Evolutionary conservation across 2,329 filamentous ascomycete species (phyloP).

Genomic region (Penicillium sp.): DNA sequence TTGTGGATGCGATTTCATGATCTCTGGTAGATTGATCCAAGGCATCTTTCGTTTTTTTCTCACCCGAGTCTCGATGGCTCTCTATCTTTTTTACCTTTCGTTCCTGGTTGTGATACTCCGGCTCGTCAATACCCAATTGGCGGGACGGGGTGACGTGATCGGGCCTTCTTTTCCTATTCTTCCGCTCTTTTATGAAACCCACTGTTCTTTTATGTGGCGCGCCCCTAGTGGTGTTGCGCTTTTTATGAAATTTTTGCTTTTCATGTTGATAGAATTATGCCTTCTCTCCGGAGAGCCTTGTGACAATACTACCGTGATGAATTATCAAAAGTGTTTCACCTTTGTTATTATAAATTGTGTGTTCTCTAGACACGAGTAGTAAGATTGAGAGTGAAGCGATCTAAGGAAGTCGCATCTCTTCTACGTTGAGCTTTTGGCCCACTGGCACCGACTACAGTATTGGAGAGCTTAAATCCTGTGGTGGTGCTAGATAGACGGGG

Average conservation of each 20-base stretch:
- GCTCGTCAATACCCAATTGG: not conserved
- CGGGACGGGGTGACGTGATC: not conserved
- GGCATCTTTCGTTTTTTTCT: not conserved
- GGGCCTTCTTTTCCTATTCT: conserved; percentile 16
- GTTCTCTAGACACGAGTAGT: not conserved
- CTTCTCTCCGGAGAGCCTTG: conserved; percentile 19
- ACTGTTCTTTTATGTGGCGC: conserved; percentile 7
- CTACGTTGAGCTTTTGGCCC: too few species aligned
- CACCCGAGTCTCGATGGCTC: conserved; percentile 22
- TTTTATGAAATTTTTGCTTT: conserved; percentile 6
- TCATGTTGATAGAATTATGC: conserved; percentile 23
- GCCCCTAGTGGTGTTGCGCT: conserved; percentile 24
- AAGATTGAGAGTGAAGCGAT: too few species aligned
- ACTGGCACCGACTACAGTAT: too few species aligned
- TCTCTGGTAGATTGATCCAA: conserved; percentile 29
- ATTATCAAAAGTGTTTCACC: not conserved
- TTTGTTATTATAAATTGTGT: not conserved
- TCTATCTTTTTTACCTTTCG: conserved; percentile 19
- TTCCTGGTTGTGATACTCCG: conserved; percentile 10
- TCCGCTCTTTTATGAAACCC: conserved; percentile 18
- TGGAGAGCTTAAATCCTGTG: too few species aligned
- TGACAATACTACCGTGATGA: conserved; percentile 27
- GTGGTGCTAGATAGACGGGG: too few species aligned
- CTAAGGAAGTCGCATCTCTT: too few species aligned
- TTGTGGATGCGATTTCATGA: conserved; percentile 1